phyloP scores from a whole-genome alignment of 371 early-diverging fungal genomes.

The Mortierella sp. region DNA sequence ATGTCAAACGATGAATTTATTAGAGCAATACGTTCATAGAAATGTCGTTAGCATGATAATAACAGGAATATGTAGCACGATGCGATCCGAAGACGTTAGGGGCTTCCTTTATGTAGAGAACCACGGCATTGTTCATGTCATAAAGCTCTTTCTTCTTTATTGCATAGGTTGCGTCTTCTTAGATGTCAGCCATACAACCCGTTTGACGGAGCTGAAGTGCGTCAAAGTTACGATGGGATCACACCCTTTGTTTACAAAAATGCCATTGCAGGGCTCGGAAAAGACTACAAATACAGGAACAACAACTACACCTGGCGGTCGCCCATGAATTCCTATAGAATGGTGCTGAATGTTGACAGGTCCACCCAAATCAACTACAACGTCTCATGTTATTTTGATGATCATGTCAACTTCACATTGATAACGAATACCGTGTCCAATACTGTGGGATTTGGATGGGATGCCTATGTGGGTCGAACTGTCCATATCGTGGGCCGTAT shows the following conservation, averaged over 20 bases:
- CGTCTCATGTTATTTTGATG: background rate
- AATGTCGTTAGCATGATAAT: no score
- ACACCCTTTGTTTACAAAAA: background rate
- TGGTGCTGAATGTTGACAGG: background rate
- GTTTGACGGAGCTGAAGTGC: background rate
- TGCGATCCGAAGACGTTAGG: no score
- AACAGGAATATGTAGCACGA: no score
- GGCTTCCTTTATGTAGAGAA: no score
- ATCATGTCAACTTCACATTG: background rate
- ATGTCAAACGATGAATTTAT: no score
- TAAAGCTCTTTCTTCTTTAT: no score
- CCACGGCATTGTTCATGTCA: no score
- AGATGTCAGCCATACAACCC: background rate
- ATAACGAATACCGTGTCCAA: background rate
- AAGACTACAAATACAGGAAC: background rate
- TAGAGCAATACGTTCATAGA: no score
- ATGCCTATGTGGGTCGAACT: background rate
- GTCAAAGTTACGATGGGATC: background rate
- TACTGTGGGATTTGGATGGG: slow-evolving; percentile 1
- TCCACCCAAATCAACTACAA: slow-evolving; percentile 4
- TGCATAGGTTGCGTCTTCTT: no score
- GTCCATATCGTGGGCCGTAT: background rate
- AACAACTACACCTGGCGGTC: background rate
- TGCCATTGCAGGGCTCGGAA: background rate
- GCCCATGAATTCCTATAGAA: background rate